Evolutionary conservation across 1,139 yeast species (phyloP).

Genomic region (Yamadazyma triangularis): DNA sequence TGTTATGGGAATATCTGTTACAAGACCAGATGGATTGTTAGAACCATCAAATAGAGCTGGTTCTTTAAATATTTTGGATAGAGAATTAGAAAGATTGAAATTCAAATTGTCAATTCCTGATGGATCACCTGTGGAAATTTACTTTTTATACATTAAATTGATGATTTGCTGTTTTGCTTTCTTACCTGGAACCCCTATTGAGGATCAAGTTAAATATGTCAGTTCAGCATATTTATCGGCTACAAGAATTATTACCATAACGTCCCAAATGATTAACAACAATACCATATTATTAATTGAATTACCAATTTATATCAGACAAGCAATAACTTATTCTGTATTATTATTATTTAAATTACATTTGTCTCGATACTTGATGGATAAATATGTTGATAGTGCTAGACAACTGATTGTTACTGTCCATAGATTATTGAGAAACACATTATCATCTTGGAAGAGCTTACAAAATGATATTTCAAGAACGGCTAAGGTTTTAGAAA

Average conservation of each 20-base stretch:
- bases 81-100: slow-evolving; percentile 70
- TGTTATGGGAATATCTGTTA: slow-evolving; percentile 86
- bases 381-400: slow-evolving; percentile 80
- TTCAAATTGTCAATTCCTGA: slow-evolving; percentile 62
- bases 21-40: slow-evolving; percentile 84
- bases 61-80: slow-evolving; percentile 66
- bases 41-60: slow-evolving; percentile 84
- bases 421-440: slow-evolving; percentile 81
- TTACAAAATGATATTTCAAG: slow-evolving; percentile 88
- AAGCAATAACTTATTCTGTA: slow-evolving; percentile 78
- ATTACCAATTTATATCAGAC: slow-evolving; percentile 82
- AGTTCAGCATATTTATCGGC: slow-evolving; percentile 79
- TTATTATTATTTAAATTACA: slow-evolving; percentile 77
- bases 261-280: slow-evolving; percentile 56
- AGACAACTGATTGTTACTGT: slow-evolving; percentile 92
- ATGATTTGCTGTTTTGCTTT: slow-evolving; percentile 89
- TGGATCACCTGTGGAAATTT: slow-evolving; percentile 66
- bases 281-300: slow-evolving; percentile 68
- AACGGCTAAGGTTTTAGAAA: slow-evolving; percentile 90
- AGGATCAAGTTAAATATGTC: slow-evolving; percentile 82
- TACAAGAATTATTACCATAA: slow-evolving; percentile 74
- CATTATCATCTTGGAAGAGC: slow-evolving; percentile 86
- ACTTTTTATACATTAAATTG: slow-evolving; percentile 70
- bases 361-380: slow-evolving; percentile 69
- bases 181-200: slow-evolving; percentile 85